Evolutionary conservation across 352 stramenopile species (phyloP), one percentile per base, ranked within the genome.

Genomic region (Pythium aquatile): DNA sequence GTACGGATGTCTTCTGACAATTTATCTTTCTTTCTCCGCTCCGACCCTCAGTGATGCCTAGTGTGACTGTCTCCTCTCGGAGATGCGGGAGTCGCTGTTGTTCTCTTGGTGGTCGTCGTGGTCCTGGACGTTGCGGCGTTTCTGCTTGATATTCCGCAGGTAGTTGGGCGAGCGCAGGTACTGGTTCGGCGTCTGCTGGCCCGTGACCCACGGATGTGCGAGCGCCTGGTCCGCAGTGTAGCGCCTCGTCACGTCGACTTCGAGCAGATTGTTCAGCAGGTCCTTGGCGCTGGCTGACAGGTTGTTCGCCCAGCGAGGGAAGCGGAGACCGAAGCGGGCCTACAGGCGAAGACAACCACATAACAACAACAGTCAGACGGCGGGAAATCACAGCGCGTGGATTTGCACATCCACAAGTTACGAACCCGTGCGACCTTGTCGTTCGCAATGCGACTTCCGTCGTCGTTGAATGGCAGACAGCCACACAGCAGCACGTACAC

Each of bases 401-500:
- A 26, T 69, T 10, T 39, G 44, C 20, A 33, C 16, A 55, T 13
- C 44, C 6, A 55, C 56, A 11, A 24, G 4, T 58, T 29, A 32
- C 30, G 32, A 78, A 96, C 87, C 57, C 79, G 68, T 37, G 83
- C 87, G 0, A 75, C 84, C 10, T 85, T 92, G 24, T 92, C 80
- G 61, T 88, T 94, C 26, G 76, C 72, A 52, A 96, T 93, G 55
- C 85, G 87, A 56, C 80, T 76, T 17, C 91, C 96, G 71, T 99
- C 97, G 73, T 99, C 97, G 74, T 99, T 98, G 74, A 99, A 99
- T 0, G 97, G 97, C 8, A 99, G 77, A 59, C 96, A 99, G 5
- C 97, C 97, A 61, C 97, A 99, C 7, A 99, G 77, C 20, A 99
- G 76, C 7, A 99, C 90, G 76, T 98, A 99, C 29, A 98, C 93